phyloP scores from a whole-genome alignment of 768 basidiomycete genomes.

The Lentinula sp. region DNA sequence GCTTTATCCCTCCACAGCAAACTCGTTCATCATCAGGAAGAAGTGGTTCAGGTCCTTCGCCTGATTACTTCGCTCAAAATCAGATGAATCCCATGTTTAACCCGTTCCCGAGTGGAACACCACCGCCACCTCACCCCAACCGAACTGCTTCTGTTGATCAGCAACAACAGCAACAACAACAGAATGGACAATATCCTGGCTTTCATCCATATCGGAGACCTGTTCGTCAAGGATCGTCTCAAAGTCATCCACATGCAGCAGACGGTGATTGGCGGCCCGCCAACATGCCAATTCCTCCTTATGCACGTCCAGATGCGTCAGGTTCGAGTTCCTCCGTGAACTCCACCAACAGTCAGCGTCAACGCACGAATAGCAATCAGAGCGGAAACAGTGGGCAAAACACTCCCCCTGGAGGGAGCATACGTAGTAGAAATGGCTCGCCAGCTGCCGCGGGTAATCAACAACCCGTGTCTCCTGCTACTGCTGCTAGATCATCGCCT shows the following conservation, averaged over 20 bases:
- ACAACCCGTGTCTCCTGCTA: constrained; percentile 6
- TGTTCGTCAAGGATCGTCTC: constrained; percentile 36
- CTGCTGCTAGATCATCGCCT: constrained; percentile 9
- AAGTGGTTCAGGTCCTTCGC: constrained; percentile 28
- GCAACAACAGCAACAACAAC: constrained; percentile 33
- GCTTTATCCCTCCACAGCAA: constrained; percentile 36
- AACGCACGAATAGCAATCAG: constrained; percentile 68
- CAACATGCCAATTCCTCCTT: constrained; percentile 64
- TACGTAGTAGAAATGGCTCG: constrained; percentile 30
- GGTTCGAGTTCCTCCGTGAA: constrained; percentile 75
- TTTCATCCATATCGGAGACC: constrained; percentile 84
- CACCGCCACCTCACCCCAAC: constrained; percentile 53
- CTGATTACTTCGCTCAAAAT: constrained; percentile 55
- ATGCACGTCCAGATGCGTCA: constrained; percentile 74
- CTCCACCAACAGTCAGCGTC: constrained; percentile 52
- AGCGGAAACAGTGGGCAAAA: constrained; percentile 44
- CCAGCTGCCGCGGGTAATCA: constrained; percentile 22
- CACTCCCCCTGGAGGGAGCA: constrained; percentile 23
- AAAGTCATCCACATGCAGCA: constrained; percentile 18
- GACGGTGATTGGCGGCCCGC: constrained; percentile 45
- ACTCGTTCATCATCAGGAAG: constrained; percentile 35
- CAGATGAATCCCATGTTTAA: constrained; percentile 46
- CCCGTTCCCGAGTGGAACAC: constrained; percentile 66
- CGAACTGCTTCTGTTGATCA: constrained; percentile 31
- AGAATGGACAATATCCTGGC: constrained; percentile 42